These are phyloP conservation scores for Hyaloperonospora brassicae DNA, from an alignment of 352 stramenopile species.

Conservation along the genomic window DNA sequence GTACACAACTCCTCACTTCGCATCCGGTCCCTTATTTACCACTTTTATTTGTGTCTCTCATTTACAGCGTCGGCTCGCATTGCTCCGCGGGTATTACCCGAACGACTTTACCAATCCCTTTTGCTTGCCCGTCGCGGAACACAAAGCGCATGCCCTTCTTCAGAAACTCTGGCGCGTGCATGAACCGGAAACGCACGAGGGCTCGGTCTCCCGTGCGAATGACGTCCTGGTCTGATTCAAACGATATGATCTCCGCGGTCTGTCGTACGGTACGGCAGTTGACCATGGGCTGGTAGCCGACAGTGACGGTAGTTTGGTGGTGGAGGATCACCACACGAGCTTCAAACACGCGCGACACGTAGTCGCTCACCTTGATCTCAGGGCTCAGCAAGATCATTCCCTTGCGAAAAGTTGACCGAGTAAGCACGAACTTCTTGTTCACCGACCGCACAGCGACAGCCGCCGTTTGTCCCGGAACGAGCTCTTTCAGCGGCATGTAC, in stretches of 20 bases:
- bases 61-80: constrained; percentile 12
- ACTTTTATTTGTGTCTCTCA: constrained; percentile 1
- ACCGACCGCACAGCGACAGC: constrained; percentile 82
- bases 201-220: constrained; percentile 88
- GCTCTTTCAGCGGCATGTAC: constrained; percentile 86
- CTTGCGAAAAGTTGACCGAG: constrained; percentile 83
- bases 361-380: constrained; percentile 65
- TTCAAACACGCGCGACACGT: constrained; percentile 85
- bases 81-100: constrained; percentile 46
- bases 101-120: constrained; percentile 92
- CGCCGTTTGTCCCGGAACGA: constrained; percentile 77
- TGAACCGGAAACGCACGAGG: constrained; percentile 85
- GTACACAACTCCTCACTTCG: no score
- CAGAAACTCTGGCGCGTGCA: constrained; percentile 92
- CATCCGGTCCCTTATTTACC: not conserved
- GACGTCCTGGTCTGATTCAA: constrained; percentile 70
- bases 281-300: constrained; percentile 93
- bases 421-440: constrained; percentile 84
- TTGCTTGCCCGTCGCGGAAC: constrained; percentile 95
- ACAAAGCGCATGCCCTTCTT: constrained; percentile 94
- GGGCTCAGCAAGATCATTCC: constrained; percentile 88
- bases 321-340: constrained; percentile 91
- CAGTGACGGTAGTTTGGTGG: constrained; percentile 91
- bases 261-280: constrained; percentile 90
- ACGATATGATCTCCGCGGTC: constrained; percentile 84